Conservation (phyloP, 345 rosid genomes). For the Crucihimalaya himalaica region DNA sequence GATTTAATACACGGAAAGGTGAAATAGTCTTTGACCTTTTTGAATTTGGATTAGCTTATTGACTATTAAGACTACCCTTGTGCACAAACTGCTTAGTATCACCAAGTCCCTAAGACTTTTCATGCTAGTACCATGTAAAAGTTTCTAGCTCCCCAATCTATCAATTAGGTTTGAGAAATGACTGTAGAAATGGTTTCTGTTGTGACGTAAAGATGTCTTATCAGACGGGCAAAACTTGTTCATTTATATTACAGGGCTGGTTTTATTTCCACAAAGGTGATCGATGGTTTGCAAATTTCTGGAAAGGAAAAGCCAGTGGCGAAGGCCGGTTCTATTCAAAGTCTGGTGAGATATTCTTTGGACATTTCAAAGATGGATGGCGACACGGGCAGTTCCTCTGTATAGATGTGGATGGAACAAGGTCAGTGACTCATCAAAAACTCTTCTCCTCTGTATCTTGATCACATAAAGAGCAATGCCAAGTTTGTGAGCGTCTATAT, state of each 20-base stretch:
- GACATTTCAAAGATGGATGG: constrained; percentile 93
- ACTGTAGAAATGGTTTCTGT: neutral
- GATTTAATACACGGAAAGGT: constrained; percentile 98
- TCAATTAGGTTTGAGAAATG: constrained; percentile 6
- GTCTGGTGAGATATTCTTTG: constrained; percentile 76
- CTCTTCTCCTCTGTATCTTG: neutral
- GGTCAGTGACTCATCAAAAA: constrained; percentile 46
- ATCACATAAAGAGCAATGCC: neutral
- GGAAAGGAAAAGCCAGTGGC: constrained; percentile 97
- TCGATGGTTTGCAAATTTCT: constrained; percentile 95
- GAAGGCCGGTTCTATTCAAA: constrained; percentile 94
- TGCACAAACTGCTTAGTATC: neutral
- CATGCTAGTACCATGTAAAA: neutral
- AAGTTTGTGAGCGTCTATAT: neutral
- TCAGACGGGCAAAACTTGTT: neutral
- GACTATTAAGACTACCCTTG: neutral
- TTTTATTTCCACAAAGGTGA: constrained; percentile 89
- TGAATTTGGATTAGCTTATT: neutral
- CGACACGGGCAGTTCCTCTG: constrained; percentile 80
- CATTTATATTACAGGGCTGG: constrained; percentile 67
- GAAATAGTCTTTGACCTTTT: constrained; percentile 10
- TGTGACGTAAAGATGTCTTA: neutral
- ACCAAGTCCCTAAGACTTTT: neutral
- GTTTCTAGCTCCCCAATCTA: neutral
- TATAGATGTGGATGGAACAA: constrained; percentile 71